A percentile compares a stretch with the other conserved stretches of the same genome.
Evolutionary conservation across 2,329 filamentous ascomycete species (phyloP).

Genomic region (Cladosporium sp.): DNA sequence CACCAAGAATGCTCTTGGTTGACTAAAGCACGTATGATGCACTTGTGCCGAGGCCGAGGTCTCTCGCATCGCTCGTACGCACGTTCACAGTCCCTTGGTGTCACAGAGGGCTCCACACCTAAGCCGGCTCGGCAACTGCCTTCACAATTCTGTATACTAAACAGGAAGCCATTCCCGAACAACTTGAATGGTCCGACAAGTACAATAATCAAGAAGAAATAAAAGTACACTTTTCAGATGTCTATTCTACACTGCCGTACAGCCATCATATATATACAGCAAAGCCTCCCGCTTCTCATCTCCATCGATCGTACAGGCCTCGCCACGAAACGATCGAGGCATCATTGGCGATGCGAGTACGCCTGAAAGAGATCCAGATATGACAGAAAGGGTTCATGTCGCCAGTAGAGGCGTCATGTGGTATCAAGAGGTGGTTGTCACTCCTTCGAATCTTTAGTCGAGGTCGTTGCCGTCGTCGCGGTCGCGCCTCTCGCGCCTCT

Average conservation of each 20-base stretch:
- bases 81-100: not conserved
- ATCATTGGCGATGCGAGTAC: not conserved
- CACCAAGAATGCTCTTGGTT: not conserved
- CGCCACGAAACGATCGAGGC: not conserved
- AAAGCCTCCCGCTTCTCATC: not conserved
- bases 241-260: conserved; percentile 1
- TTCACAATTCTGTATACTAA: not conserved
- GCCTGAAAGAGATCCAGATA: not conserved
- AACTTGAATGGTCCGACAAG: too few species aligned
- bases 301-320: not conserved
- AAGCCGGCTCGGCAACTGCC: not conserved
- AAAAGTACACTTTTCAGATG: not conserved
- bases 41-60: not conserved
- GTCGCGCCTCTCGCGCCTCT: not conserved
- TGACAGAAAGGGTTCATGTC: not conserved
- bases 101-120: not conserved
- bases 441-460: not conserved
- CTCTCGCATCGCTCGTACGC: not conserved
- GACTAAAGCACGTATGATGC: not conserved
- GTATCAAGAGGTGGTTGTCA: not conserved
- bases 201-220: not conserved
- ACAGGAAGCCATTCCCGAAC: not conserved
- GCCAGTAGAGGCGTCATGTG: not conserved
- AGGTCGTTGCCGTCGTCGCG: not conserved
- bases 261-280: not conserved